These are phyloP conservation scores for Nakaseomyces nivariensis DNA, from an alignment of 1,139 yeast genomes.

Conservation along the genomic window DNA sequence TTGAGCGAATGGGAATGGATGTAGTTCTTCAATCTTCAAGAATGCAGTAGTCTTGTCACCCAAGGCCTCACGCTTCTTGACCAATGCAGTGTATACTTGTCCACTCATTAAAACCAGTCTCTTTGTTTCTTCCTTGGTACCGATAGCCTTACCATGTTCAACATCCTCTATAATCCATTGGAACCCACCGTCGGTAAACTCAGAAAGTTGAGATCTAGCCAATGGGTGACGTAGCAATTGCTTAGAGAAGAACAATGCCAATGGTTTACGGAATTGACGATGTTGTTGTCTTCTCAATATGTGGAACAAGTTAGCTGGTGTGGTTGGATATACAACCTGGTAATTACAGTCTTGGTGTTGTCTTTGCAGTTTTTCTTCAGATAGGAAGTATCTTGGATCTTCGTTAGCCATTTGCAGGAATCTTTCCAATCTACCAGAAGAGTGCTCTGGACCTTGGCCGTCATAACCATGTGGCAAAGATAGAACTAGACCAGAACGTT, in stretches of 20 bases:
- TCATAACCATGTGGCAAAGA: slow-evolving; percentile 99
- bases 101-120: slow-evolving; percentile 80
- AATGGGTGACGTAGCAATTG: slow-evolving; percentile 94
- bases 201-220: slow-evolving; percentile 75
- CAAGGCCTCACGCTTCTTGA: slow-evolving; percentile 72
- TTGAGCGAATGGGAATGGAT: slow-evolving; percentile 98
- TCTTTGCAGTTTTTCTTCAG: slow-evolving; percentile 78
- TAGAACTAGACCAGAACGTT: slow-evolving; percentile 91
- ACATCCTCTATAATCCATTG: slow-evolving; percentile 92
- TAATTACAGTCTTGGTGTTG: slow-evolving; percentile 98
- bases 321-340: slow-evolving; percentile 97
- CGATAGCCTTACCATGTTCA: slow-evolving; percentile 69
- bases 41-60: slow-evolving; percentile 79
- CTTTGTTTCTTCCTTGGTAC: slow-evolving; percentile 74
- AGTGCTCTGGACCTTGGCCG: slow-evolving; percentile 99
- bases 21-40: slow-evolving; percentile 85
- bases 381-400: slow-evolving; percentile 91
- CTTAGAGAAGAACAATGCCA: slow-evolving; percentile 82
- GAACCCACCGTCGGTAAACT: slow-evolving; percentile 88
- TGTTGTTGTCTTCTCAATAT: slow-evolving; percentile 98
- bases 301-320: slow-evolving; percentile 96
- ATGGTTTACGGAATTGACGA: slow-evolving; percentile 97
- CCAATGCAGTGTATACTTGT: slow-evolving; percentile 89
- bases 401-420: slow-evolving; percentile 93
- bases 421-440: slow-evolving; percentile 96